Base-by-base conservation (phyloP, 768 basidiomycete genomes). In the Pulveroboletus frians region DNA sequence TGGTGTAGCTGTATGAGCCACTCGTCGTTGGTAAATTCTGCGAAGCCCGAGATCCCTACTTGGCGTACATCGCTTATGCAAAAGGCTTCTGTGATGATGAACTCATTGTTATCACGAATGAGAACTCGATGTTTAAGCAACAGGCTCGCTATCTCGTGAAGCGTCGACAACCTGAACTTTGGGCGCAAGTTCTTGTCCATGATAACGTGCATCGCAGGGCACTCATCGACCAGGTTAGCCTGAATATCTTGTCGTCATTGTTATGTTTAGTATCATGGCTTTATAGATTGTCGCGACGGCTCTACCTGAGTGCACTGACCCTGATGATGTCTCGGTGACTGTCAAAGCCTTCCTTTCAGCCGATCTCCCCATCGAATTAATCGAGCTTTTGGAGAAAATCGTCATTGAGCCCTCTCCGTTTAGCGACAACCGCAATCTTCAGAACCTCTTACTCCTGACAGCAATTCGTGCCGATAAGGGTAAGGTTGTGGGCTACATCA, bases 41-140 rank as follows among this genome's bases (percentile, higher is more conserved):
- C 71, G 96, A 98, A 72, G 90, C 90, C 46, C 87, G 96, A 37
- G 96, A 99, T 66, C 96, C 96, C 1, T 97, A 96, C 73, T 76
- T 99, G 50, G 96, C 96, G 20, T 99, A 95, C 72, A 98, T 99
- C 59, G 96, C 96, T 0, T 99, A 98, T 64, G 96, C 96, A 32
- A 98, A 98, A 67, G 96, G 96, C 49, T 88, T 97, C 70, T 99
- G 96, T 65, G 96, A 99, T 56, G 92, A 98, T 5, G 96, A 99
- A 69, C 80, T 99, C 51, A 94, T 99, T 63, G 69, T 82, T 18
- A 95, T 99, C 67, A 98, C 96, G 41, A 98, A 98, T 65, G 94
- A 95, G 57, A 99, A 99, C 74, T 85, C 93, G 11, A 99, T 99
- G 96, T 99, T 94, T 80, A 99, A 98, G 72, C 95, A 99, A 62